Evolutionary conservation across 2,329 filamentous ascomycete genomes (phyloP), one percentile per base, ranked within the genome.

Genomic region (Harringtonia aguacate): DNA sequence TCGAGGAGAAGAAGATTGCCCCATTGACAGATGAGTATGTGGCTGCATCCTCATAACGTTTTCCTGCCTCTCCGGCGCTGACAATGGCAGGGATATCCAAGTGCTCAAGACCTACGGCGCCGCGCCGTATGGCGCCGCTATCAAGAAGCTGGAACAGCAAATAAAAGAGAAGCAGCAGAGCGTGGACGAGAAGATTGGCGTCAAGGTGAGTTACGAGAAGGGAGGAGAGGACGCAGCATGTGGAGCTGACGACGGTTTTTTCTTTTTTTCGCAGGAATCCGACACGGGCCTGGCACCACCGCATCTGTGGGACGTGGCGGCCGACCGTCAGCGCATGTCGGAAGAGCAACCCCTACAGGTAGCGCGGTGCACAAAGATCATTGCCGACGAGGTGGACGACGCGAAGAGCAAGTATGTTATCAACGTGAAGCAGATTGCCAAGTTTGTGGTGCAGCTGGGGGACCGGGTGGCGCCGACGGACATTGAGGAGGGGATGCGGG

Each of bases 321-420:
- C 92, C 63, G 92, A 98, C 65, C 82, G 90, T 56, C 92, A 97
- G 77, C 87, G 92, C 59, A 98, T 98, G 92, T 81, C 83, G 51
- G 92, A 98, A 68, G 92, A 98, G 68, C 92, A 98, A 59, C 92
- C 92, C 36, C 77, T 97, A 56, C 92, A 98, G 68, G 92, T 98
- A 51, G 92, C 92, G 52, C 78, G 92, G 59, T 98, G 92, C 75
- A 98, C 92, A 48, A 98, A 98, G 75, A 98, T 98, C 64, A 98
- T 98, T 55, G 81, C 88, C 49, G 90, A 97, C 60, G 89, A 95
- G 62, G 90, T 92, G 67, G 89, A 97, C 62, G 74, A 86, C 48
- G 86, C 94, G 51, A 98, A 98, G 78, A 94, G 85, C 79, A 98
- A 97, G 80, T 98, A 98, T 71, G 89, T 98, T 58, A 98, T 98